These are phyloP conservation scores for Termitomyces sp. DNA, from an alignment of 768 basidiomycete species.

Conservation along the genomic window DNA sequence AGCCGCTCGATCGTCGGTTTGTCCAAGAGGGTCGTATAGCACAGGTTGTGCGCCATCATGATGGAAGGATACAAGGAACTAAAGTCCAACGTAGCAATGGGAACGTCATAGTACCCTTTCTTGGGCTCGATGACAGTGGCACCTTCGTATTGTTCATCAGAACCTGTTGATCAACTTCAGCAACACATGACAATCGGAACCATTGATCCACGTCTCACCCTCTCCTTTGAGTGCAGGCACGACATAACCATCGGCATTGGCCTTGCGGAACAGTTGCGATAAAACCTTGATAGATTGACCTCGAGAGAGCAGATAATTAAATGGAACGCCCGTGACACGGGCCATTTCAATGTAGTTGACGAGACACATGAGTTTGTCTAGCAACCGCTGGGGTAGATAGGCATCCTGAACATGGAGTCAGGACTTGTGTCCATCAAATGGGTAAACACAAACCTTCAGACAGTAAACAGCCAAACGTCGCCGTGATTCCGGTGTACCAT, in stretches of 20 bases:
- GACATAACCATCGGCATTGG: conserved; percentile 87
- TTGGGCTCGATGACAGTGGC: conserved; percentile 98
- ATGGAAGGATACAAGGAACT: conserved; percentile 98
- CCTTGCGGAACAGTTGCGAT: conserved; percentile 91
- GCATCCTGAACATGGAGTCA: conserved; percentile 63
- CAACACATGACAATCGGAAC: not conserved
- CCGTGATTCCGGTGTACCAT: conserved; percentile 90
- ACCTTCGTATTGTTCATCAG: conserved; percentile 97
- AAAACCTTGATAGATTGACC: conserved; percentile 99
- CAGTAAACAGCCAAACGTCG: conserved; percentile 95
- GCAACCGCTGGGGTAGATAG: conserved; percentile 90
- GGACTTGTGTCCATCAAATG: not conserved
- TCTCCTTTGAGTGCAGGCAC: conserved; percentile 83
- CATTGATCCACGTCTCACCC: conserved; percentile 41
- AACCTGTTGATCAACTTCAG: conserved; percentile 38
- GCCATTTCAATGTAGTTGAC: conserved; percentile 99
- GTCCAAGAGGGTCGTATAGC: conserved; percentile 95
- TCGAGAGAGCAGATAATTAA: conserved; percentile 89
- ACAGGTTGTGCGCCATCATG: conserved; percentile 99
- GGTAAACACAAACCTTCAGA: conserved; percentile 62
- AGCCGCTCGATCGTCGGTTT: conserved; percentile 73
- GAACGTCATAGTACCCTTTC: conserved; percentile 93
- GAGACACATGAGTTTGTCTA: conserved; percentile 99
- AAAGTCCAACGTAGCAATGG: conserved; percentile 98
- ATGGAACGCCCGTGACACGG: conserved; percentile 99